Evolutionary conservation across 352 stramenopile species (phyloP), one percentile per base, ranked within the genome.

Genomic region (Globisporangium perplexum): DNA sequence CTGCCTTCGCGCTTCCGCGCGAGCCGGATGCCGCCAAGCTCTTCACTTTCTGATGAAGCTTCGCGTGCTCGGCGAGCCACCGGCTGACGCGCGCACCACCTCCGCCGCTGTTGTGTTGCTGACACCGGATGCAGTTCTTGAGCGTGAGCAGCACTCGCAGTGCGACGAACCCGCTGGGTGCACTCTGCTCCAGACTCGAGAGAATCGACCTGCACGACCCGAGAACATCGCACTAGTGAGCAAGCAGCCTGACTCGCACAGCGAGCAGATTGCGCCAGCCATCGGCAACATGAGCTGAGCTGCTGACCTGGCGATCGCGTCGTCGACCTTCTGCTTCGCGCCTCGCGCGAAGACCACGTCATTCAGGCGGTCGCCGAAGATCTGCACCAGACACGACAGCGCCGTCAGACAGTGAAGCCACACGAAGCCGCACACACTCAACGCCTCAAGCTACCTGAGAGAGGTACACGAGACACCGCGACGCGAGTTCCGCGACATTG

Each of bases 351-450:
- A 87, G 2, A 89, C 45, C 17, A 75, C 60, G 14, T 74, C 59
- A 30, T 87, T 89, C 23, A 89, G 55, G 15, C 66, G 66, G 5
- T 83, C 67, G 7, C 69, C 69, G 50, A 86, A 87, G n/a, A 86
- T 69, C 78, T 89, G 23, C 28, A 39, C 5, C 24, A 23, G 17
- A 41, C 26, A 38, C 43, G 12, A 48, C n/a, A 48, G 23, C 43
- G 33, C 26, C 1, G 14, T 39, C 33, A 39, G 33, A 39, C 14
- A 12, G n/a, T n/a, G n/a, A n/a, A n/a, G 28, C n/a, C 43, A 20
- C 5, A 31, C 22, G 4, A 39, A 4, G 5, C 5, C 31, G 51
- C 30, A 24, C 41, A 28, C 41, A 28, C 20, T 28, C n/a, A 11
- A 6, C 15, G 35, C 35, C 12, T n/a, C 12, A 4, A 22, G 15